Conservation (phyloP, 257 asterid genomes). For the Catharanthus roseus region DNA sequence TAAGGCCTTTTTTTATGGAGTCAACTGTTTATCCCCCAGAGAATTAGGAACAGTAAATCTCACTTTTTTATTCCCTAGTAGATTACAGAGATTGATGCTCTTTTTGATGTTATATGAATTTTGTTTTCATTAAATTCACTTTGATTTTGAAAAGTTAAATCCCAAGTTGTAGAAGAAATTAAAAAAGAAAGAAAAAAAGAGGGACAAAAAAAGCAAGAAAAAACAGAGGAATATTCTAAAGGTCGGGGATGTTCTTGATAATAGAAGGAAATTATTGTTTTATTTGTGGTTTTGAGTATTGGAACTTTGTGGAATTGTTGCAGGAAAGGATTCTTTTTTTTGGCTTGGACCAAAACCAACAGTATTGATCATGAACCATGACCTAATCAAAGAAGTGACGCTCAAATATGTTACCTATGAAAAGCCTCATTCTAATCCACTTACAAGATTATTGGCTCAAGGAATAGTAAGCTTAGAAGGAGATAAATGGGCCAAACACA, state of each 20-base stretch:
- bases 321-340: slow-evolving; percentile 33
- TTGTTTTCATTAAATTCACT: too few relatives aligned
- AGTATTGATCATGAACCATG: slow-evolving; percentile 29
- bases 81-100: background rate
- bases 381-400: slow-evolving; percentile 5
- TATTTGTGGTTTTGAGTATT: background rate
- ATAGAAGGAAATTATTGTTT: background rate
- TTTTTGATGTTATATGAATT: too few relatives aligned
- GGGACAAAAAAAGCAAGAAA: too few relatives aligned
- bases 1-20: too few relatives aligned
- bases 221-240: too few relatives aligned
- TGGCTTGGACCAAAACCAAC: slow-evolving; percentile 46
- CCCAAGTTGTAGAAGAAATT: too few relatives aligned
- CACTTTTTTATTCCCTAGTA: too few relatives aligned
- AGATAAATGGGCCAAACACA: background rate
- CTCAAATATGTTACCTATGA: background rate
- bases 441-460: background rate
- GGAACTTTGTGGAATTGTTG: background rate
- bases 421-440: slow-evolving; percentile 7
- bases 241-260: too few relatives aligned
- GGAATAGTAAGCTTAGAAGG: background rate
- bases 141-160: too few relatives aligned
- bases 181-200: too few relatives aligned
- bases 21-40: too few relatives aligned
- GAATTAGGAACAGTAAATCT: too few relatives aligned